These are phyloP conservation scores for Coniochaeta pulveracea DNA, from an alignment of 2,329 filamentous ascomycete species.

Conservation along the genomic window DNA sequence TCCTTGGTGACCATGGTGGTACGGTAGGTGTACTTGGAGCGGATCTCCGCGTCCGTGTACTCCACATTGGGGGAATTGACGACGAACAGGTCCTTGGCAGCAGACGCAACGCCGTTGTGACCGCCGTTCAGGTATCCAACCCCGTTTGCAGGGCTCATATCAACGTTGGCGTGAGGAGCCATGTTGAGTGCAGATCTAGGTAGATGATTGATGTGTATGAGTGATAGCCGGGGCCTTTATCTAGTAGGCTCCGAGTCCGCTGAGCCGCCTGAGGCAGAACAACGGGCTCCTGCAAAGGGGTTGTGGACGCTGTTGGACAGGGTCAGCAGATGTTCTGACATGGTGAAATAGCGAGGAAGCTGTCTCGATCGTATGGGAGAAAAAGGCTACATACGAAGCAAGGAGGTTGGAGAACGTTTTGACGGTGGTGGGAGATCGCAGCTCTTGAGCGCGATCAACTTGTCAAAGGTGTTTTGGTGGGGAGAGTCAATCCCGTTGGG, in stretches of 20 bases:
- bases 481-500: conserved; percentile 3
- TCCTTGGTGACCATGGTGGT: conserved; percentile 72
- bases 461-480: conserved; percentile 5
- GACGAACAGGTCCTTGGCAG: conserved; percentile 56
- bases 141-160: conserved; percentile 46
- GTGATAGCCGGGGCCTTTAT: conserved; percentile 29
- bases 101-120: conserved; percentile 31
- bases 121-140: conserved; percentile 34
- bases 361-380: neutral
- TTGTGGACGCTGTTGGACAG: conserved; percentile 88
- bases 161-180: conserved; percentile 78
- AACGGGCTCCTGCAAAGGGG: conserved; percentile 93
- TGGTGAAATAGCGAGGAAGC: neutral
- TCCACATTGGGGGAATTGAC: conserved; percentile 87
- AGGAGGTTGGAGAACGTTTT: conserved; percentile 99
- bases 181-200: conserved; percentile 38
- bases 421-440: conserved; percentile 55
- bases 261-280: conserved; percentile 80
- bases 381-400: conserved; percentile 63
- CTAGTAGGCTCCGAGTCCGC: conserved; percentile 52
- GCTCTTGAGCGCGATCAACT: conserved; percentile 42
- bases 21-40: conserved; percentile 91
- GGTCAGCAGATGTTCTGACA: conserved; percentile 4
- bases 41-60: conserved; percentile 82
- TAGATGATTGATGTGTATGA: conserved; percentile 14